Evolutionary conservation across 257 asterid species (phyloP).

Genomic region (Cinchona pubescens): DNA sequence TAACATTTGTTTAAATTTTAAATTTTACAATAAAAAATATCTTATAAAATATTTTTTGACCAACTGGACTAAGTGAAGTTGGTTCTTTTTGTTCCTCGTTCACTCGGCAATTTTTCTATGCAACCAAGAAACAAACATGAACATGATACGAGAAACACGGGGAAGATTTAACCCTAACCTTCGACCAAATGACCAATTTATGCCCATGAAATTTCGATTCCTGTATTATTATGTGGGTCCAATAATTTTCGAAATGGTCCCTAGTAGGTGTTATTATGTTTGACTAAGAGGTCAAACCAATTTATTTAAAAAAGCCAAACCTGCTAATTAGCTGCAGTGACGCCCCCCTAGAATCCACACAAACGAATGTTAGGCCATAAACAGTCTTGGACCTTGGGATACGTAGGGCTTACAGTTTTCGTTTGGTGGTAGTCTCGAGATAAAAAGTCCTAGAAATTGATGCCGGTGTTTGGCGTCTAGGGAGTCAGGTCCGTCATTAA

Average conservation of each 20-base stretch:
- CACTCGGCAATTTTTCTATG: background rate
- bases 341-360: slow-evolving; percentile 22
- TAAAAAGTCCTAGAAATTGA: slow-evolving; percentile 35
- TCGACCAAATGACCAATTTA: slow-evolving; percentile 2
- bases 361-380: slow-evolving; percentile 37
- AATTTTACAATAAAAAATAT: no score
- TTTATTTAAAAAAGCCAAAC: slow-evolving; percentile 19
- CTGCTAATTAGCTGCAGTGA: slow-evolving; percentile 17
- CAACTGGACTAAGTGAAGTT: no score
- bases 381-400: slow-evolving; percentile 16
- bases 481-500: slow-evolving; percentile 30
- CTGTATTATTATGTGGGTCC: background rate
- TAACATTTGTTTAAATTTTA: no score
- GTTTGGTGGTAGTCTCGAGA: slow-evolving; percentile 38
- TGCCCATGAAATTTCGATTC: background rate
- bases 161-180: background rate
- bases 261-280: background rate
- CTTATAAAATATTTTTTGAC: no score
- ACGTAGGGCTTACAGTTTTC: background rate
- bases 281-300: slow-evolving; percentile 27
- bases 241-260: background rate
- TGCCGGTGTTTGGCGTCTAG: slow-evolving; percentile 46
- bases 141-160: background rate
- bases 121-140: background rate
- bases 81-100: background rate